Evolutionary conservation across 2,329 filamentous ascomycete species (phyloP), one percentile per base, ranked within the genome.

Genomic region (Hymenoscyphus occultus): DNA sequence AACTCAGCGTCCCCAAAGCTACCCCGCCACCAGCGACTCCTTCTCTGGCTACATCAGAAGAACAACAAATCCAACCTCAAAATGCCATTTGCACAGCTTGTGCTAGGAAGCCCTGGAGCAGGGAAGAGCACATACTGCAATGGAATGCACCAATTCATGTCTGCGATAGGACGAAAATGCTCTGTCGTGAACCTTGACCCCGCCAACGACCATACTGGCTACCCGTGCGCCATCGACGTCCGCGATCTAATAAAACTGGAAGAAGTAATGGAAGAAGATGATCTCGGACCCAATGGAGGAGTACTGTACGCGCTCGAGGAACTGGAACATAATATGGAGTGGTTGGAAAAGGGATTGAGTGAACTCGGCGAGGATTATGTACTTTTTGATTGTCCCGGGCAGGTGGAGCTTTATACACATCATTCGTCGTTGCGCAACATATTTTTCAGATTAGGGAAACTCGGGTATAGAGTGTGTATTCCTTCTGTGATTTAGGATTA

Each of bases 41-140:
- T 12, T 57, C 31, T 28, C 31, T 57, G 45, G 0, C 39, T 16
- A 42, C 56, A 42, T 32, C 16, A 9, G 6, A 6, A 22, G 4
- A 32, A 22, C 5, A 57, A 57, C 31, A 7, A 9, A 57, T 9
- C 28, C 56, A n/a, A 39, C 31, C n/a, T 39, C 62, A 63, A 64
- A 1, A 76, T 76, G 75, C 75, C 75, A 56, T 76, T 76, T 66
- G 75, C 74, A 69, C 75, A 76, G 80, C 87, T 97, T 56, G 88
- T 97, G 45, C 88, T 97, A 73, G 95, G 95, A n/a, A 94, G 93
- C 71, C 95, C 95, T 6, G 95, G 95, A 73, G 88, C 93, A 39
- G 95, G 95, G 67, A 99, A 99, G 81, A 97, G 93, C 70, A 99
- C 95, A 7, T 97, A 97, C 77, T 98, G 94, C 82, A 92, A 98